phyloP scores from a whole-genome alignment of 2,329 filamentous ascomycete genomes.

The Colletotrichum sojae region DNA sequence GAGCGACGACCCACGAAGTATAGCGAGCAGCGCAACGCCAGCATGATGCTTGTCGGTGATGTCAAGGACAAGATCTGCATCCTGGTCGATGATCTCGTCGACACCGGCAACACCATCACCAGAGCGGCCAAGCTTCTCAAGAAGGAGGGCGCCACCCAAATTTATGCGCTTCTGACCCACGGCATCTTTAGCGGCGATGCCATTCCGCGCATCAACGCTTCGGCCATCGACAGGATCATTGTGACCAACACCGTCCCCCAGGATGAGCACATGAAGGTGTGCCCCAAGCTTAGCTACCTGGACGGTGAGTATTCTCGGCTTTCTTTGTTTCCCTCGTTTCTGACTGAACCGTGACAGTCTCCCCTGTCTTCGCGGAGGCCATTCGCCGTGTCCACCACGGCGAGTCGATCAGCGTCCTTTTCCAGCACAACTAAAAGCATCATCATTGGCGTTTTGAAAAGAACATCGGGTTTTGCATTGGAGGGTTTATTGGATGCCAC shows the following conservation, averaged over 20 bases:
- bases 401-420: constrained; percentile 96
- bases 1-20: constrained; percentile 92
- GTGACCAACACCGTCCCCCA: constrained; percentile 97
- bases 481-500: constrained; percentile 41
- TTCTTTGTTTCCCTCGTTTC: not conserved
- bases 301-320: constrained; percentile 64
- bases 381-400: constrained; percentile 97
- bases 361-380: constrained; percentile 92
- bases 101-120: constrained; percentile 98
- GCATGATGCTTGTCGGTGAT: constrained; percentile 95
- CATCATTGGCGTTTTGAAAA: constrained; percentile 39
- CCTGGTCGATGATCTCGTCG: constrained; percentile 92
- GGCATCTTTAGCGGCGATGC: constrained; percentile 96
- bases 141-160: constrained; percentile 91
- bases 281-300: constrained; percentile 91
- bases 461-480: constrained; percentile 39
- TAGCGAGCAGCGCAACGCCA: constrained; percentile 89
- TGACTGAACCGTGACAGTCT: constrained; percentile 59
- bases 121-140: constrained; percentile 97
- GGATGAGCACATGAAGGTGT: constrained; percentile 80
- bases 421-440: constrained; percentile 56
- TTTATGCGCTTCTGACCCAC: constrained; percentile 94
- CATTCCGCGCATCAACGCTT: constrained; percentile 93
- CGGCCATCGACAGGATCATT: constrained; percentile 91
- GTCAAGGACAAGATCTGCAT: constrained; percentile 87